These are phyloP conservation scores for Vitis vinifera DNA, from an alignment of 164 flowering plant genomes.

Conservation along the genomic window DNA sequence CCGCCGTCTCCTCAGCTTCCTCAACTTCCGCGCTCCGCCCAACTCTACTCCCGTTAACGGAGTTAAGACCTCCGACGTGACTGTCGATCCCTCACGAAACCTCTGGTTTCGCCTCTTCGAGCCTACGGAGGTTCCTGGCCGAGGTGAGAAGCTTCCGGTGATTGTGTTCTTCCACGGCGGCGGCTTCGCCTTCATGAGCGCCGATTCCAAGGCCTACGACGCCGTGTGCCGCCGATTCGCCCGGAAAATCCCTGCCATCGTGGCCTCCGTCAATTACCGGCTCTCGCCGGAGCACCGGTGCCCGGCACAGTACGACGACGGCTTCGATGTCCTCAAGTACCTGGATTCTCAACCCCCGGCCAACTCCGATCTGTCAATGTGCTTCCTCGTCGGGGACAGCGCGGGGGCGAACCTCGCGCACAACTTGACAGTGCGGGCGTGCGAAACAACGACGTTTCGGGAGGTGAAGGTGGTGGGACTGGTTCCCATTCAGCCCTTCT, in stretches of 20 bases:
- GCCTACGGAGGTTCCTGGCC: conserved; percentile 15
- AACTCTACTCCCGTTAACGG: conserved; percentile 18
- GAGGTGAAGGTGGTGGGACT: conserved; percentile 17
- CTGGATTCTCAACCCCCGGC: conserved; percentile 24
- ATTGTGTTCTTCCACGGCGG: conserved; percentile 60
- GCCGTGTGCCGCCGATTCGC: conserved; percentile 42
- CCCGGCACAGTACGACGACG: conserved; percentile 46
- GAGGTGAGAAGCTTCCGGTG: conserved; percentile 26
- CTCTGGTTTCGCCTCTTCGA: conserved; percentile 64
- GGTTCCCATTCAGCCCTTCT: conserved; percentile 45
- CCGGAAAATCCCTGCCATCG: conserved; percentile 21
- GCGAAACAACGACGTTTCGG: not conserved
- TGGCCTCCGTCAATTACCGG: conserved; percentile 49
- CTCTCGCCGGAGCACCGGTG: conserved; percentile 42
- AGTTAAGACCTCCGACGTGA: conserved; percentile 37
- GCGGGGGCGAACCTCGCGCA: conserved; percentile 78
- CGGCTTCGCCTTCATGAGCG: conserved; percentile 34
- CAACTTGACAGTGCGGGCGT: conserved; percentile 38
- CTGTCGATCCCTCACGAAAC: conserved; percentile 36
- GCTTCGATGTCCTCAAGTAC: conserved; percentile 36
- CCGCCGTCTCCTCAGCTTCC: conserved; percentile 32
- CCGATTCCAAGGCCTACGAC: conserved; percentile 30
- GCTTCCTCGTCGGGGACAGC: conserved; percentile 53
- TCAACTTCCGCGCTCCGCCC: conserved; percentile 23
- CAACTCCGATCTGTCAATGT: conserved; percentile 24